A percentile compares a stretch with the other conserved stretches of the same genome.
These are phyloP conservation scores for Butyriboletus appendiculatus DNA, from an alignment of 1,284 basidiomycete species.

Conservation along the genomic window DNA sequence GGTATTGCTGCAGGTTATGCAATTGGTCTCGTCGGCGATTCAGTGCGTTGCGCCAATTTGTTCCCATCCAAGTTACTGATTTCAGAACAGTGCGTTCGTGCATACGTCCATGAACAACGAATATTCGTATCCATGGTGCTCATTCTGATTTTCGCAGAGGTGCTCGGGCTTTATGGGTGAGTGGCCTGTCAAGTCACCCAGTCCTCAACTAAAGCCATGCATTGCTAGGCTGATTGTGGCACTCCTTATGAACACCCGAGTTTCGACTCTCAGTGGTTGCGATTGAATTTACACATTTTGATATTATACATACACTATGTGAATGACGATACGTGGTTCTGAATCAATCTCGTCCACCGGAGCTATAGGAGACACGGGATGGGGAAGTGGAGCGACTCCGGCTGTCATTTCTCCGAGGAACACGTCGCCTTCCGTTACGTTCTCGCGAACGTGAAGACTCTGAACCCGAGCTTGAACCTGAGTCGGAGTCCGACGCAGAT, in stretches of 20 bases:
- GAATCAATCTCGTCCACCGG: constrained; percentile 16
- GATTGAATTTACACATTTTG: constrained; percentile 15
- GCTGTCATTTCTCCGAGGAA: constrained; percentile 36
- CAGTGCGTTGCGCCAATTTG: constrained; percentile 52
- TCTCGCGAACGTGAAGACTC: constrained; percentile 45
- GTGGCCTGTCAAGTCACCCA: constrained; percentile 23
- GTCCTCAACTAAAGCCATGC: neutral
- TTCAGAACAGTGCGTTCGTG: constrained; percentile 59
- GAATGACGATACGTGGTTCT: constrained; percentile 8
- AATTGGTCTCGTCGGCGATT: constrained; percentile 96
- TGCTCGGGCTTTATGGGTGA: constrained; percentile 86
- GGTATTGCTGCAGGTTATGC: constrained; percentile 97
- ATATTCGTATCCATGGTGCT: constrained; percentile 91
- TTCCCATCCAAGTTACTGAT: constrained; percentile 4
- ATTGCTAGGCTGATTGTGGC: constrained; percentile 78
- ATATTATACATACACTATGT: constrained; percentile 17
- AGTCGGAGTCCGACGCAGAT: constrained; percentile 41
- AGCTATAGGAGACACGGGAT: constrained; percentile 19
- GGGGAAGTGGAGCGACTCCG: constrained; percentile 25
- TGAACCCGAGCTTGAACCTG: constrained; percentile 28
- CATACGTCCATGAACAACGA: constrained; percentile 83
- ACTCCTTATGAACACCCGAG: constrained; percentile 82
- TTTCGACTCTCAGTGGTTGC: constrained; percentile 36
- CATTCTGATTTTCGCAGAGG: constrained; percentile 94
- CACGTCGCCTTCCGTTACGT: constrained; percentile 46